A percentile compares a stretch with the other conserved stretches of the same genome.
Evolutionary conservation across 116 monocot species (phyloP).

Genomic region (Phalaenopsis hybrid): DNA sequence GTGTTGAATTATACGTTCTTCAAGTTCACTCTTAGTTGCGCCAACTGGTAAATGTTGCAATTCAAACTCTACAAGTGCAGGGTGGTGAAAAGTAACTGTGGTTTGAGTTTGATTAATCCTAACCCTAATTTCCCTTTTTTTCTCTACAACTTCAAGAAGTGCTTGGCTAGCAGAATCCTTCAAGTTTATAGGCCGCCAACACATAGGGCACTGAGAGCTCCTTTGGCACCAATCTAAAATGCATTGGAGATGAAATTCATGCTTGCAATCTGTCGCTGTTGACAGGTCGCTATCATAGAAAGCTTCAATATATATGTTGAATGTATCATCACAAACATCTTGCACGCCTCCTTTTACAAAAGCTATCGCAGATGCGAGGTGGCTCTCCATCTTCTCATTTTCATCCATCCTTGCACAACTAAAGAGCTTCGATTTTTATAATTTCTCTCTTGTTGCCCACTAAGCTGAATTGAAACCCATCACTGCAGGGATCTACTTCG

Average conservation of each 20-base stretch:
- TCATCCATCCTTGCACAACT: slow-evolving; percentile 21
- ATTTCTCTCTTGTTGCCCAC: too few relatives aligned
- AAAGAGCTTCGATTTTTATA: neutral
- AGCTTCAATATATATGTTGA: slow-evolving; percentile 64
- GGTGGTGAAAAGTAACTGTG: slow-evolving; percentile 61
- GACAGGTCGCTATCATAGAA: slow-evolving; percentile 54
- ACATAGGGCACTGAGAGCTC: slow-evolving; percentile 89
- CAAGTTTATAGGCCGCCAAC: slow-evolving; percentile 67
- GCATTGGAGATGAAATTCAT: slow-evolving; percentile 74
- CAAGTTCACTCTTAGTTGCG: slow-evolving; percentile 56
- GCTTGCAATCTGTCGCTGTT: slow-evolving; percentile 55
- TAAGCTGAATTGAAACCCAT: too few relatives aligned
- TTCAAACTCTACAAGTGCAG: slow-evolving; percentile 73
- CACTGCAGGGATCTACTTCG: too few relatives aligned
- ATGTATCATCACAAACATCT: slow-evolving; percentile 55
- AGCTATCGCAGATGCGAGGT: slow-evolving; percentile 40
- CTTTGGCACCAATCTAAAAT: slow-evolving; percentile 86
- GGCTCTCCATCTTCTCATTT: slow-evolving; percentile 37
- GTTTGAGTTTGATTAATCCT: slow-evolving; percentile 43
- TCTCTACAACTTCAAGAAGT: slow-evolving; percentile 73
- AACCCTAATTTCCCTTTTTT: slow-evolving; percentile 53
- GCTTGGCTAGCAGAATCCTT: slow-evolving; percentile 89
- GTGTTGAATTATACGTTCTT: slow-evolving; percentile 78
- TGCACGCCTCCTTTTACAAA: slow-evolving; percentile 76
- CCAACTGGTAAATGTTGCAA: slow-evolving; percentile 63